These are phyloP conservation scores for Sporothrix globosa DNA, from an alignment of 2,329 filamentous ascomycete genomes.

Conservation along the genomic window DNA sequence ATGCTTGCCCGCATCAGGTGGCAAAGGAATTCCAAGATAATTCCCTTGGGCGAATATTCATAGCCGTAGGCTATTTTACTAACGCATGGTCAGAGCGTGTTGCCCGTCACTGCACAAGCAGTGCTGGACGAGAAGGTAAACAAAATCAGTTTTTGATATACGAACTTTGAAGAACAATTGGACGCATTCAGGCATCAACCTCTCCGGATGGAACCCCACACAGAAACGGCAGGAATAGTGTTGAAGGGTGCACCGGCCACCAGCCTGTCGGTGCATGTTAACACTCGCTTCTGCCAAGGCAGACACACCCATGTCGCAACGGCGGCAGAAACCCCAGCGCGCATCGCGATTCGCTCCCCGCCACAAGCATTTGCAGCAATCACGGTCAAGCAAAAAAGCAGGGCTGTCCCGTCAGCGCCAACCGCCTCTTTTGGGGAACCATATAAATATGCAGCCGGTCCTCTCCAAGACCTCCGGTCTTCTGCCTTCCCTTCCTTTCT, in stretches of 20 bases:
- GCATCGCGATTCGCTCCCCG: conserved; percentile 33
- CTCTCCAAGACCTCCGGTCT: conserved; percentile 40
- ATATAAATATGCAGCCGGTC: conserved; percentile 31
- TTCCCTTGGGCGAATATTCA: not conserved
- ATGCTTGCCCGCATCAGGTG: conserved; percentile 9
- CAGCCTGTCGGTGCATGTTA: conserved; percentile 25
- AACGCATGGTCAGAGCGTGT: too few species aligned
- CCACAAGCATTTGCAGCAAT: conserved; percentile 28
- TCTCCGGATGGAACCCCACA: not conserved
- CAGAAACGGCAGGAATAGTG: not conserved
- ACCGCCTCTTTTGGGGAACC: not conserved
- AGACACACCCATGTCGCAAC: conserved; percentile 33
- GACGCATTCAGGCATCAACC: conserved; percentile 22
- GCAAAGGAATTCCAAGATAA: conserved; percentile 4
- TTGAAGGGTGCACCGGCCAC: conserved; percentile 7
- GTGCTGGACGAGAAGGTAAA: not conserved
- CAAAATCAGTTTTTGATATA: not conserved
- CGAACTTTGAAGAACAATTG: not conserved
- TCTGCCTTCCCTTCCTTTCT: conserved; percentile 49
- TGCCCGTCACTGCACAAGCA: not conserved
- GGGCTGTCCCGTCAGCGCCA: conserved; percentile 32
- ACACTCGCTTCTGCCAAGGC: conserved; percentile 32
- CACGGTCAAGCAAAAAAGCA: conserved; percentile 31
- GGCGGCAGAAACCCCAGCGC: conserved; percentile 15
- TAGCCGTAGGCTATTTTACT: not conserved